Base-by-base conservation (phyloP, 306 rosid genomes). In the Purshia tridentata region DNA sequence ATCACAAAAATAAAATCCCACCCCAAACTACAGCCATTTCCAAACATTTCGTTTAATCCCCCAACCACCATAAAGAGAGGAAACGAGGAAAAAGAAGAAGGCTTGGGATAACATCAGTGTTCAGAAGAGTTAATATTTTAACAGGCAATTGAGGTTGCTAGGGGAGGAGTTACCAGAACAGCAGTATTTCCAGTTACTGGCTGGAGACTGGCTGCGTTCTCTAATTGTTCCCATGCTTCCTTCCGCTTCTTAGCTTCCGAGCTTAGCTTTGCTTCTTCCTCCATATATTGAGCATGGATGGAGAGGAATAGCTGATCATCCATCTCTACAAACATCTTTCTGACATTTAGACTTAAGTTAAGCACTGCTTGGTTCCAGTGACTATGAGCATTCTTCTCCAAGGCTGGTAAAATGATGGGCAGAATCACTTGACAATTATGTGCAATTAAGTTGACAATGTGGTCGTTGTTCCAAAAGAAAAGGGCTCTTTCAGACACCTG, bases 401-500 rank as follows among this genome's bases (percentile, higher is more conserved):
- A 76, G 18, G 93, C 90, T 4, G 97, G 97, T 81, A 88, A 81
- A 71, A 91, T 59, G 82, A 91, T 78, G 20, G 98, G 97, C 76
- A 94, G 76, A 83, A 94, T 85, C 84, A 81, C 90, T 13, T 88
- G 87, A 22, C 91, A 96, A 75, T 94, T 91, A 82, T 89, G 88
- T 6, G 91, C 95, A 37, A 94, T 89, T 85, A 94, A 84, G 86
- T 86, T 91, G 70, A 91, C 87, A 9, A 91, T 86, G 52, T 88
- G 90, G 70, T 89, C 98, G 3, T 94, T 94, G 82, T 94, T 94
- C 98, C 98, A 94, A 55, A 91, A 86, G 96, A 89, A 91, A 75
- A 89, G 97, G 64, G 91, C 88, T 84, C 98, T 94, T 85, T 94
- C 98, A 72, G 98, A 88, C 68, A 94, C 98, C 98, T 94, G 94